Base-by-base conservation (phyloP, 116 monocot species). In the Papilionanthe hybrid region DNA sequence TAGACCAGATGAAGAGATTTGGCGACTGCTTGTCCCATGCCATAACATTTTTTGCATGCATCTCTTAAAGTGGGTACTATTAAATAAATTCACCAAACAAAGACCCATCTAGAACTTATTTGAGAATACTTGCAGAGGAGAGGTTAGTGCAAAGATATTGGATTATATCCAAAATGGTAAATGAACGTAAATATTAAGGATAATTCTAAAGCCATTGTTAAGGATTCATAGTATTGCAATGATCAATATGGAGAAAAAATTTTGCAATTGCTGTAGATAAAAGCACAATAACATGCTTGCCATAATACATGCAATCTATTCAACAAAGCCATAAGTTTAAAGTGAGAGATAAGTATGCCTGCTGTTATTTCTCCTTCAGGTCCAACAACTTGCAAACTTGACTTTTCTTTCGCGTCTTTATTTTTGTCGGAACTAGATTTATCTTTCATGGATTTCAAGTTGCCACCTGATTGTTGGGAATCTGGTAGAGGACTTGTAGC, bases 361-460 rank as follows among this genome's bases (percentile, higher is more conserved):
- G 96, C 96, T 75, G 96, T 92, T 43, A 96, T 96, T 84, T 96
- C 96, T 58, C 96, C 92, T 77, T 88, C 81, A 84, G 92, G 80
- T 5, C 96, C 96, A 86, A 84, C 89, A 86, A 92, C 85, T 77
- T 94, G 94, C 81, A 96, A 82, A 44, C 83, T 75, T 72, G 96
- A 88, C 25, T 85, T 85, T 66, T 94, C 96, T 87, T 96, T 96
- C 55, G 84, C 47, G 81, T 96, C 96, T 82, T 96, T 96, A 53
- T 96, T 94, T 75, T 75, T 66, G 77, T 56, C 55, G 86, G 89
- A 75, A 80, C 82, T 83, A n/a, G 92, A 92, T 66, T 96, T 96
- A 18, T 96, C 96, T 85, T 94, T 96, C 88, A 88, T 88, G 11
- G 89, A 90, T 83, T 97, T 96, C 82, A 96, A 79, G 86, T 80